phyloP scores from a whole-genome alignment of 768 basidiomycete species.

The Suillus tomentosus region DNA sequence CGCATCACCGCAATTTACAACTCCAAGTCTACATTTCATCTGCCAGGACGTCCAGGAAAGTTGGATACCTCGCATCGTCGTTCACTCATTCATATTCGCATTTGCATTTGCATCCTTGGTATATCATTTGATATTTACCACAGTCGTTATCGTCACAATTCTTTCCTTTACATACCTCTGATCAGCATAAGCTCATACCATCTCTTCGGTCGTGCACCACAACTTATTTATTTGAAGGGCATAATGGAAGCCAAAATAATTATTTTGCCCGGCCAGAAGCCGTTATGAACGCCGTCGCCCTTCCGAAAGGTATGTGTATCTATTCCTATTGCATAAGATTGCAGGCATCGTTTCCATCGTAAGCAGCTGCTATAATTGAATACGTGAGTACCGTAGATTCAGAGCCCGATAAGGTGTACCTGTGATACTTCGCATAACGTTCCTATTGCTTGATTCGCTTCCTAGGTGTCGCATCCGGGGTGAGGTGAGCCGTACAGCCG shows the following conservation, averaged over 20 bases:
- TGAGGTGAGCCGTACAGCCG: not conserved
- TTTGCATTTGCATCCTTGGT: slow-evolving; percentile 12
- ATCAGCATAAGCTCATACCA: slow-evolving; percentile 5
- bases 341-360: no score
- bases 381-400: not conserved
- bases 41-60: slow-evolving; percentile 29
- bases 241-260: not conserved
- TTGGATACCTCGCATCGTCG: slow-evolving; percentile 23
- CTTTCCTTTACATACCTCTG: slow-evolving; percentile 6
- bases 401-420: not conserved
- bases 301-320: not conserved
- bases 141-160: slow-evolving; percentile 5
- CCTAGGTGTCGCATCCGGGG: not conserved
- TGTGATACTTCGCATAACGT: not conserved
- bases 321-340: not conserved
- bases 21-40: slow-evolving; percentile 12
- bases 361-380: slow-evolving; percentile 1
- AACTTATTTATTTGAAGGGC: not conserved
- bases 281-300: not conserved
- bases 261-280: not conserved
- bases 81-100: slow-evolving; percentile 24
- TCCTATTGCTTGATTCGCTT: not conserved
- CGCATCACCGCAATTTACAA: not conserved
- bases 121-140: slow-evolving; percentile 9
- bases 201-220: not conserved